Evolutionary conservation across 2,329 filamentous ascomycete species (phyloP).

Genomic region (Nothopassalora personata): DNA sequence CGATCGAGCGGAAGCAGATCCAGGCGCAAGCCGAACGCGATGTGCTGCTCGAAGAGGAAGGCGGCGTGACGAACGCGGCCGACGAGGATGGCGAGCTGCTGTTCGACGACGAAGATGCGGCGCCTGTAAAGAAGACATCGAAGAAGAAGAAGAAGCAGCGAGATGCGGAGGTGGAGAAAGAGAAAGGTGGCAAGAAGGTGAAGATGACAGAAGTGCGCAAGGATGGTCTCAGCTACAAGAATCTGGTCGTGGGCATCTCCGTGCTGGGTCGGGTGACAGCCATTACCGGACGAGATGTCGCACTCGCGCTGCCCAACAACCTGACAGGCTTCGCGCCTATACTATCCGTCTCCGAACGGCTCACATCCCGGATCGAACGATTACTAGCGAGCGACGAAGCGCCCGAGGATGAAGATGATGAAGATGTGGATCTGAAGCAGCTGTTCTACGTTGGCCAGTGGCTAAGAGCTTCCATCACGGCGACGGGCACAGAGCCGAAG

Average conservation of each 20-base stretch:
- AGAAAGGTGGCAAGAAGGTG: conserved; percentile 36
- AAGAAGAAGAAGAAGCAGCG: conserved; percentile 32
- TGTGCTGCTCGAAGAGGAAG: conserved; percentile 79
- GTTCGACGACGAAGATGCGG: conserved; percentile 36
- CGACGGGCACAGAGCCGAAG: conserved; percentile 63
- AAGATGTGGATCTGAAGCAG: conserved; percentile 64
- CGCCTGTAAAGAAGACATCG: conserved; percentile 44
- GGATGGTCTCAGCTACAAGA: conserved; percentile 74
- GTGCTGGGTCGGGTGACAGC: conserved; percentile 80
- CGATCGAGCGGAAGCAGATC: conserved; percentile 93
- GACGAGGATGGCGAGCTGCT: conserved; percentile 46
- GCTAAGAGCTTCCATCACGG: conserved; percentile 74
- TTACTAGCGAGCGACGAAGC: conserved; percentile 52
- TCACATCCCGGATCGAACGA: conserved; percentile 70
- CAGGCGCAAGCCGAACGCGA: conserved; percentile 88
- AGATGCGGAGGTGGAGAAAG: conserved; percentile 27
- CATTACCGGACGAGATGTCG: conserved; percentile 73
- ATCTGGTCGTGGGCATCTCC: conserved; percentile 75
- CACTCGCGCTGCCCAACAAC: conserved; percentile 85
- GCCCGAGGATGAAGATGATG: conserved; percentile 50
- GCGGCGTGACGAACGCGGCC: conserved; percentile 51
- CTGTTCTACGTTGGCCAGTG: conserved; percentile 85
- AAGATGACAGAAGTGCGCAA: conserved; percentile 57
- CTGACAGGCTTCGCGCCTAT: conserved; percentile 83
- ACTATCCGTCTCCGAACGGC: conserved; percentile 77